These are phyloP conservation scores for Fomitopsis palustris DNA, from an alignment of 1,284 basidiomycete genomes.

Conservation along the genomic window DNA sequence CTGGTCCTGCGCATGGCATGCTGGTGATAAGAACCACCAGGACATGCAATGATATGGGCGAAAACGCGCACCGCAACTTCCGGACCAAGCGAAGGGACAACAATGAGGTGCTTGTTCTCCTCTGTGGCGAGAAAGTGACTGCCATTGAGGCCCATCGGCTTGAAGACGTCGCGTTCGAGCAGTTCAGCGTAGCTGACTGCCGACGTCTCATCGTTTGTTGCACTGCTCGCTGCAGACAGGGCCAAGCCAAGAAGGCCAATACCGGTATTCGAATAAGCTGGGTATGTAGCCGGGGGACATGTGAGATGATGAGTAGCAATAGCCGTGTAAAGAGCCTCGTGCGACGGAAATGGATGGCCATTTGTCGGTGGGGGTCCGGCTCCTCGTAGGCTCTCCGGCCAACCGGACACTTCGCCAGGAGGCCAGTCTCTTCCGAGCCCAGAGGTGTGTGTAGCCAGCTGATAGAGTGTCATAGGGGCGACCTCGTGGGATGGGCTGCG, in stretches of 20 bases:
- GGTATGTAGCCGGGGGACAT: conserved; percentile 39
- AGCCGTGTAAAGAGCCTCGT: conserved; percentile 31
- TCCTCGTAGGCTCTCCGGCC: conserved; percentile 32
- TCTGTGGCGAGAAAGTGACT: conserved; percentile 19
- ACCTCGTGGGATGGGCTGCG: conserved; percentile 1
- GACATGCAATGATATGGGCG: neutral
- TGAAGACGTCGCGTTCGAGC: conserved; percentile 35
- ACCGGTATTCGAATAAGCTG: conserved; percentile 49
- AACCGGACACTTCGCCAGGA: conserved; percentile 32
- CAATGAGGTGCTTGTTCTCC: conserved; percentile 15
- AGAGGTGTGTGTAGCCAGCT: conserved; percentile 44
- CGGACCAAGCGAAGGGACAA: conserved; percentile 15
- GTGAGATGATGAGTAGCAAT: conserved; percentile 35
- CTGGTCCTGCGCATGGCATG: conserved; percentile 27
- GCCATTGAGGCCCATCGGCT: conserved; percentile 18
- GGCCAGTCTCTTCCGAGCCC: conserved; percentile 47
- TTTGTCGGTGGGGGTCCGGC: conserved; percentile 26
- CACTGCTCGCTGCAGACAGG: conserved; percentile 38
- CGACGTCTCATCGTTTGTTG: conserved; percentile 19
- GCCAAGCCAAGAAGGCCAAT: conserved; percentile 38
- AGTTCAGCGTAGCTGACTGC: conserved; percentile 38
- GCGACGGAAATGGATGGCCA: conserved; percentile 27
- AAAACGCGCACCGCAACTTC: conserved; percentile 18
- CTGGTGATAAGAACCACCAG: neutral
- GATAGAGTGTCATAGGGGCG: conserved; percentile 40